Base-by-base conservation (phyloP, 164 flowering plant species). In the Akebia trifoliata region DNA sequence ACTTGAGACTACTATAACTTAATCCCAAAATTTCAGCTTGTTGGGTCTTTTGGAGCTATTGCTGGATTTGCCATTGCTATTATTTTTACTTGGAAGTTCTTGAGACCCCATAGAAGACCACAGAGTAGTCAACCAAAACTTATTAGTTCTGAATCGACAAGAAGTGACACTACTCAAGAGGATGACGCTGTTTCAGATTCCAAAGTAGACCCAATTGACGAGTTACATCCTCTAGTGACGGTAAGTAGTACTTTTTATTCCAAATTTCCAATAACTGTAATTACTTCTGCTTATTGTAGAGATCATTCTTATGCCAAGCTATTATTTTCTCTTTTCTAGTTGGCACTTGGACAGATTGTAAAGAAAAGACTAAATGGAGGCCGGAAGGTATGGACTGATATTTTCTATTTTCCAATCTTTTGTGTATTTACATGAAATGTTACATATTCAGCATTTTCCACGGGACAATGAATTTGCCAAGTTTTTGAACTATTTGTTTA, bases 31-130 rank as follows among this genome's bases (percentile, higher is more conserved):
- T 55, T 72, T 42, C 65, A 68, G 76, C 49, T 46, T 65, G 67
- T 68, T 28, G 70, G 76, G 54, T 65, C 76, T 30, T 31, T 72
- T 50, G 76, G 73, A 56, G 73, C 73, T 40, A 20, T 71, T 47
- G 74, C 74, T 46, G 76, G 76, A 37, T 69, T 72, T 38, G 76
- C 76, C 8, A 50, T 72, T 54, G 76, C 76, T 34, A 10, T 72
- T 43, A 55, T 67, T 38, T 72, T 72, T 43, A 54, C 73, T 8
- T 72, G 72, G 76, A 72, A 65, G 61, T 72, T 72, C 40, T 54
- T 69, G 51, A 72, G 68, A 40, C 36, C 69, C 4, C 62, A 69
- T 15, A 46, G 49, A 0, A 57, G 64, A 61, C 48, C 36, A 7
- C 62, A 44, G 32, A 64, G 56, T 52, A 61, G 25, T 53, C 69